Evolutionary conservation across 2,329 filamentous ascomycete genomes (phyloP), one percentile per base, ranked within the genome.

Genomic region (Aspergillus felis): DNA sequence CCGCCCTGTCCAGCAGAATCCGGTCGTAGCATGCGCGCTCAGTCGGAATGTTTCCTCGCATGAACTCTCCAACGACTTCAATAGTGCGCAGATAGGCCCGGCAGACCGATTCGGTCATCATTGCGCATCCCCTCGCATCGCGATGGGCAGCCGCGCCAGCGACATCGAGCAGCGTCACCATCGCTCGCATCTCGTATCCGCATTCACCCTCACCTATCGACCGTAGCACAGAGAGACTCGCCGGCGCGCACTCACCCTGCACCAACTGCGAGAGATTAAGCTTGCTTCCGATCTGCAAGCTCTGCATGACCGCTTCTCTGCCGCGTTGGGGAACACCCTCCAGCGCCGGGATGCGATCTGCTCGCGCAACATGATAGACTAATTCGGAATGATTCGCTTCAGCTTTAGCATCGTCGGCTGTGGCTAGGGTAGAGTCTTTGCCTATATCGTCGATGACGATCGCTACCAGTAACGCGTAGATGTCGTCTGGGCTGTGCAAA

Each of bases 241-340:
- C 66, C 14, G 62, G 74, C 1, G 68, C 66, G 57, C 68, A 74
- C 58, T 77, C 74, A 1, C 69, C 75, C 54, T 77, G 75, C 2
- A 71, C 74, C 3, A 77, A 54, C 57, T 77, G 75, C 1, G 70
- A 69, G 17, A 75, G 68, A 59, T 76, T 76, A 50, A 77, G 64
- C 22, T 68, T 64, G 14, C 71, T 67, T 3, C 74, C 74, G 20
- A 76, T 64, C 53, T 69, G 61, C 14, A 78, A 63, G 17, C 71
- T 69, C 20, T 66, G 64, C 51, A 76, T 62, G 28, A 77, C 57
- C 35, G 72, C 64, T n/a, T 59, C 55, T 22, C 55, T 61, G 35
- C 57, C 57, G 9, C 48, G 25, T 12, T 51, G 28, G 2, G 63
- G 44, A 0, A 76, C 62, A n/a, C 57, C 63, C 17, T 66, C 56